These are phyloP conservation scores for Malus sylvestris DNA, from an alignment of 306 rosid species.

Conservation along the genomic window DNA sequence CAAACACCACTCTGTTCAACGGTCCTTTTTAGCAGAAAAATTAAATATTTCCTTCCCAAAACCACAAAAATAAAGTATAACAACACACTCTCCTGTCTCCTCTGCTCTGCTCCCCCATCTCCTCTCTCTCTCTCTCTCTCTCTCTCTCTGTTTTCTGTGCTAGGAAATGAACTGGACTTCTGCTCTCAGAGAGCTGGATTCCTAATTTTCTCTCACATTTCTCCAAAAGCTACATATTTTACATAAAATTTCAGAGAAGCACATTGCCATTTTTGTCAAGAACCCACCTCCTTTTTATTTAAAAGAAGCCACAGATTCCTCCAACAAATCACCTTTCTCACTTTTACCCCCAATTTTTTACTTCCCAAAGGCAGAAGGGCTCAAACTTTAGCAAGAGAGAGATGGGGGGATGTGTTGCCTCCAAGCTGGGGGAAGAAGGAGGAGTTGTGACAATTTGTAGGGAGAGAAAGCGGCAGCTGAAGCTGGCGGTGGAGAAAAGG, in stretches of 20 bases:
- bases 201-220: conserved; percentile 18
- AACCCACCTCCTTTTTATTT: conserved; percentile 36
- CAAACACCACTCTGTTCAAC: neutral
- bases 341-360: conserved; percentile 13
- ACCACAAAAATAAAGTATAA: neutral
- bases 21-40: conserved; percentile 6
- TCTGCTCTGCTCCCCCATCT: neutral
- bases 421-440: conserved; percentile 91
- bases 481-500: conserved; percentile 80
- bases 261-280: conserved; percentile 26
- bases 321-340: conserved; percentile 38
- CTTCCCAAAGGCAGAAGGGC: neutral
- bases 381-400: conserved; percentile 20
- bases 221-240: conserved; percentile 23
- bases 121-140: neutral
- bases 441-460: conserved; percentile 71
- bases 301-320: conserved; percentile 36
- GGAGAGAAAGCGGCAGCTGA: conserved; percentile 75
- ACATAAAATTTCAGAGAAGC: conserved; percentile 19
- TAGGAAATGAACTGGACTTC: conserved; percentile 20
- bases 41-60: neutral
- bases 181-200: conserved; percentile 12
- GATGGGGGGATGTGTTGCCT: conserved; percentile 97
- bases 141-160: neutral
- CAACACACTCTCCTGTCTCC: neutral